Evolutionary conservation across 2,329 filamentous ascomycete genomes (phyloP).

Genomic region (Hypoxylon sp.): DNA sequence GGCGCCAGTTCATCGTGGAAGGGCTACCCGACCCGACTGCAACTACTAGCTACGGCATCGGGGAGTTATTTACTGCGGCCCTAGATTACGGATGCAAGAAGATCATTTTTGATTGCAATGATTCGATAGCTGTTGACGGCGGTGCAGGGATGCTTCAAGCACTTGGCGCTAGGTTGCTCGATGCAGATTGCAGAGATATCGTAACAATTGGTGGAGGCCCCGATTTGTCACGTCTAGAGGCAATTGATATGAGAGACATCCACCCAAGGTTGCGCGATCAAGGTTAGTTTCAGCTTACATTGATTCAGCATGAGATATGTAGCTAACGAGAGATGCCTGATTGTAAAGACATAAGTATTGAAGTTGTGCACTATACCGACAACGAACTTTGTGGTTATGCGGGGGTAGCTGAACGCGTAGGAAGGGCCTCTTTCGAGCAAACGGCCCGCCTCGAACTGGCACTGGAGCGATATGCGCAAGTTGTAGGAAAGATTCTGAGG

Average conservation of each 20-base stretch:
- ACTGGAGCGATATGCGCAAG: background rate
- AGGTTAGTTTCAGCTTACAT: background rate
- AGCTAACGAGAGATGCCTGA: background rate
- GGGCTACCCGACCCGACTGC: background rate
- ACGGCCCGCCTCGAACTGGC: background rate
- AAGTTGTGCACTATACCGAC: background rate
- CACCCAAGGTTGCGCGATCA: background rate
- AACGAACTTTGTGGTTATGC: background rate
- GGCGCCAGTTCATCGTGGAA: background rate
- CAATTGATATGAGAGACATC: background rate
- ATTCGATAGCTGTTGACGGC: background rate
- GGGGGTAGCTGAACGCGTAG: background rate
- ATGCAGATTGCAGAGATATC: background rate
- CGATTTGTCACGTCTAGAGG: background rate
- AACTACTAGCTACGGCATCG: slow-evolving; percentile 11
- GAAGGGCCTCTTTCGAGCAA: background rate
- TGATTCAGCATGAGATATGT: background rate
- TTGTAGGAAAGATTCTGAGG: background rate
- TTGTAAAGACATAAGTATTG: background rate
- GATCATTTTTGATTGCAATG: background rate
- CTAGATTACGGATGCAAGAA: slow-evolving; percentile 7
- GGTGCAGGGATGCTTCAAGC: slow-evolving; percentile 19
- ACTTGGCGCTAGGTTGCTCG: slow-evolving; percentile 10
- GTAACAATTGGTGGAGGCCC: background rate
- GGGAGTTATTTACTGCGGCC: background rate